A percentile compares a stretch with the other conserved stretches of the same genome.
These are phyloP conservation scores for Rhizoclosmatium sp. DNA, from an alignment of 192 early-diverging fungal species.

Conservation along the genomic window DNA sequence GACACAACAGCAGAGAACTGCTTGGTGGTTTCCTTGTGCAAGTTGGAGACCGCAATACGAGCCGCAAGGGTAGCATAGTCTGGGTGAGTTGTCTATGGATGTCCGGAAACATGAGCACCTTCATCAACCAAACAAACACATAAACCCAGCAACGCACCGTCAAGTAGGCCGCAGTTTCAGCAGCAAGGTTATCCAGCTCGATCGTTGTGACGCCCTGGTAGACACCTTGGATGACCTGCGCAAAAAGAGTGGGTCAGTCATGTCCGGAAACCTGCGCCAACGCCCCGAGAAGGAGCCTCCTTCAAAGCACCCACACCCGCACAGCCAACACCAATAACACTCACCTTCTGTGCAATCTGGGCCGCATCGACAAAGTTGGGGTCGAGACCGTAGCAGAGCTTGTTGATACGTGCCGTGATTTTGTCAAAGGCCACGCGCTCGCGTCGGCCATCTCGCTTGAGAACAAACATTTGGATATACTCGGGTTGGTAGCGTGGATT, in stretches of 20 bases:
- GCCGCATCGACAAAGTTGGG: conserved; percentile 90
- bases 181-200: conserved; percentile 95
- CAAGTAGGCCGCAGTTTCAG: conserved; percentile 83
- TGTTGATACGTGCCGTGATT: conserved; percentile 84
- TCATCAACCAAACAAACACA: background rate
- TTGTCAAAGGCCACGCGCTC: conserved; percentile 98
- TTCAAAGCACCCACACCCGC: background rate
- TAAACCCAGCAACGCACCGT: conserved; percentile 47
- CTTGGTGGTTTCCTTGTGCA: conserved; percentile 75
- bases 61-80: conserved; percentile 97
- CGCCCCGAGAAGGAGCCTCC: background rate
- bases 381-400: conserved; percentile 94
- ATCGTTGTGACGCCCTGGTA: conserved; percentile 97
- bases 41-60: conserved; percentile 94
- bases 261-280: background rate
- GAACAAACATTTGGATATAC: conserved; percentile 24
- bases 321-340: conserved; percentile 22
- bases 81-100: conserved; percentile 80
- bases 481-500: background rate
- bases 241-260: background rate
- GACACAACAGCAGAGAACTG: conserved; percentile 84
- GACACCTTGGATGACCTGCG: conserved; percentile 88
- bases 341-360: conserved; percentile 90
- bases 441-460: conserved; percentile 76
- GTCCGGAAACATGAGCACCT: background rate